Evolutionary conservation across 768 basidiomycete species (phyloP).

Genomic region (Dacryopinax primogenitus): DNA sequence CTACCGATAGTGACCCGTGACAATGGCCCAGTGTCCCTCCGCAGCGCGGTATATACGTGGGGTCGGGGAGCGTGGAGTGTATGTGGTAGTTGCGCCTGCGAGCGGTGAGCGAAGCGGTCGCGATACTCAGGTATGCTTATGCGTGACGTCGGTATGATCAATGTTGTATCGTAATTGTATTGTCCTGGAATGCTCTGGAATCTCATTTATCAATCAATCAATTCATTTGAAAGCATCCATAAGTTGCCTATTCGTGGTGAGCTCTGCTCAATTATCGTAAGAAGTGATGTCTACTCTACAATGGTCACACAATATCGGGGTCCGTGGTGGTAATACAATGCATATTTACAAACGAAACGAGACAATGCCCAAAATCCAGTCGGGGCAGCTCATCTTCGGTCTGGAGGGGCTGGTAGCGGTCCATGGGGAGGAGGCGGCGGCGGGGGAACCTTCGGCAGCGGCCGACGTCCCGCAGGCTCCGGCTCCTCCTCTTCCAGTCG

Average conservation of each 20-base stretch:
- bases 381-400: neutral
- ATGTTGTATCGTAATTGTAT: conserved; percentile 5
- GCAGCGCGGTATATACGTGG: too few relatives aligned
- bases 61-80: neutral
- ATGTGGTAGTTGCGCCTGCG: neutral
- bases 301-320: neutral
- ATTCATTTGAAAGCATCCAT: neutral
- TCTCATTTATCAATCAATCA: neutral
- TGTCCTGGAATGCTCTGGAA: conserved; percentile 1
- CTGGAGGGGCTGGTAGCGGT: neutral
- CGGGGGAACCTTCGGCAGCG: neutral
- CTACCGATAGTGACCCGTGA: conserved; percentile 2
- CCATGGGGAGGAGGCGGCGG: neutral
- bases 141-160: conserved; percentile 7
- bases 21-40: neutral
- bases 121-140: conserved; percentile 7
- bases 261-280: neutral
- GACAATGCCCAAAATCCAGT: neutral
- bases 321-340: neutral
- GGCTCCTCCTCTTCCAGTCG: conserved; percentile 3
- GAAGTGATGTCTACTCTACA: neutral
- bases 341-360: neutral
- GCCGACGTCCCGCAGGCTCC: neutral
- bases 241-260: neutral
- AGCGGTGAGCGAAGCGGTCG: conserved; percentile 2